Evolutionary conservation across 495 filamentous ascomycete genomes (phyloP).

Genomic region (Podospora australis): DNA sequence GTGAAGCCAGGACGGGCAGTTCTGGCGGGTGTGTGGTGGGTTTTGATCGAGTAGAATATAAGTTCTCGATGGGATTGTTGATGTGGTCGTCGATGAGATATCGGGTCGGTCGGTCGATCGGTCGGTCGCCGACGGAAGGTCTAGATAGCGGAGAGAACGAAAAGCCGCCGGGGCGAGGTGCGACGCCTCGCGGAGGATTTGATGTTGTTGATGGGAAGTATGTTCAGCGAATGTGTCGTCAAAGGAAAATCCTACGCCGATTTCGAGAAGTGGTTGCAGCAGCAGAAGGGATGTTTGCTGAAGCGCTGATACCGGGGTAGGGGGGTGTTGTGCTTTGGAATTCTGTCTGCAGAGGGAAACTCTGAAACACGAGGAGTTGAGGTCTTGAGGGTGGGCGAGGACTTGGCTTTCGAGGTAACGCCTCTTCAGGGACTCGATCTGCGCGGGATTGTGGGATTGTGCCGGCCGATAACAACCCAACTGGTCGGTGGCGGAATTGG

Average conservation of each 20-base stretch:
- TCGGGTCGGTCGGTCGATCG: slow-evolving; percentile 15
- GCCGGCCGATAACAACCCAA: neutral
- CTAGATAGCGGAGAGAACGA: neutral
- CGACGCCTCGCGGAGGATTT: slow-evolving; percentile 10
- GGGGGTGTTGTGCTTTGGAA: slow-evolving; percentile 22
- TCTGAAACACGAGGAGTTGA: slow-evolving; percentile 44
- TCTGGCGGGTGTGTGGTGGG: slow-evolving; percentile 5
- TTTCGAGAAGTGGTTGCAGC: slow-evolving; percentile 5
- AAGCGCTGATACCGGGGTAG: slow-evolving; percentile 8
- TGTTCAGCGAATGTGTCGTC: slow-evolving; percentile 4
- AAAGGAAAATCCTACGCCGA: neutral
- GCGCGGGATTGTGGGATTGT: neutral
- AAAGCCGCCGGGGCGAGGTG: slow-evolving; percentile 8
- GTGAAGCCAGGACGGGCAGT: slow-evolving; percentile 32
- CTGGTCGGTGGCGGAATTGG: too few species aligned
- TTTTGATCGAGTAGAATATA: neutral
- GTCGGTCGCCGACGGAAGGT: slow-evolving; percentile 1
- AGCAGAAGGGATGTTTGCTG: too few species aligned
- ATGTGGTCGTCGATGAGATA: neutral
- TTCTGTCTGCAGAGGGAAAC: slow-evolving; percentile 28
- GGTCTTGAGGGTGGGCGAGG: slow-evolving; percentile 29
- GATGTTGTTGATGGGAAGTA: too few species aligned
- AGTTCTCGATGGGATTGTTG: neutral
- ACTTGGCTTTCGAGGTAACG: slow-evolving; percentile 20
- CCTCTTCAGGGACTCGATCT: slow-evolving; percentile 6